These are phyloP conservation scores for Globisporangium solare DNA, from an alignment of 352 stramenopile genomes.

Conservation along the genomic window DNA sequence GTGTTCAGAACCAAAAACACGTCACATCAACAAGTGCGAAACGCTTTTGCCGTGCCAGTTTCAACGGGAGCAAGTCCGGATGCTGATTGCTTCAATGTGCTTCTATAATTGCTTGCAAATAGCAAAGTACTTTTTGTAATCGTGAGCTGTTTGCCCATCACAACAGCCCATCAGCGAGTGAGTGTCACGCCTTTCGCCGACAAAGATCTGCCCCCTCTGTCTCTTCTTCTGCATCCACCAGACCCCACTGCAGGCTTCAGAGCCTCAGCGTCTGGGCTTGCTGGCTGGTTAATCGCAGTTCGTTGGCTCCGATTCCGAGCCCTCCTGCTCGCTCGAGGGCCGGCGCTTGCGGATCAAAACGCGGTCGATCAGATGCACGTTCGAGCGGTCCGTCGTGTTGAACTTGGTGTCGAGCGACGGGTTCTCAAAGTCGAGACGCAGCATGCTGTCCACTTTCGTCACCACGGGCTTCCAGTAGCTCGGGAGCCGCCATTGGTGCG, in stretches of 20 bases:
- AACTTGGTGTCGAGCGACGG: conserved; percentile 66
- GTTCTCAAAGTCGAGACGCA: conserved; percentile 84
- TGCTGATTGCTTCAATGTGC: too few species aligned
- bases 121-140: too few species aligned
- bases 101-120: too few species aligned
- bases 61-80: too few species aligned
- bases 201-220: too few species aligned
- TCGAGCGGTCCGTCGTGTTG: conserved; percentile 73
- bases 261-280: too few species aligned
- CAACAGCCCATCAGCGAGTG: too few species aligned
- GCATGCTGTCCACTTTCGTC: conserved; percentile 78
- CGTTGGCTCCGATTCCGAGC: background rate
- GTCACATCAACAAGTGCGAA: background rate
- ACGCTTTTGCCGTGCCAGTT: too few species aligned
- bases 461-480: conserved; percentile 84
- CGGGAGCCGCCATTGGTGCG: conserved; percentile 63
- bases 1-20: background rate
- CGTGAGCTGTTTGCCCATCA: too few species aligned
- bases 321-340: background rate
- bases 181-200: too few species aligned
- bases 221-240: too few species aligned
- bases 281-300: background rate
- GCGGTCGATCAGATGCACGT: conserved; percentile 77
- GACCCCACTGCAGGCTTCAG: too few species aligned
- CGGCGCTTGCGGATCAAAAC: conserved; percentile 45